phyloP scores from a whole-genome alignment of 1,284 basidiomycete genomes.

The Pascua sp. region DNA sequence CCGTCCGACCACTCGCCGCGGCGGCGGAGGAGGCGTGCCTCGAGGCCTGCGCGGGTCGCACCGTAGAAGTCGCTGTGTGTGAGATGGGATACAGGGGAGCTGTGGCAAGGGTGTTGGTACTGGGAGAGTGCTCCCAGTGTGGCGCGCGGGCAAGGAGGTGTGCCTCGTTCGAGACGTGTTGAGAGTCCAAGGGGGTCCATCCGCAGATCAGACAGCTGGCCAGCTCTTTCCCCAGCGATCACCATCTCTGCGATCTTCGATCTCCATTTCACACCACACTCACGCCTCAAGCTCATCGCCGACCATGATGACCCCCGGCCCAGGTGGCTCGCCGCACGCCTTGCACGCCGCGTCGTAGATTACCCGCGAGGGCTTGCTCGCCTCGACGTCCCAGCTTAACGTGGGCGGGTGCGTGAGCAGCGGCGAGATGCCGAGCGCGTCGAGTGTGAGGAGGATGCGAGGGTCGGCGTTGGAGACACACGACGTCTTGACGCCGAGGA shows the following conservation, averaged over 20 bases:
- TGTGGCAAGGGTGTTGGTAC: too few relatives aligned
- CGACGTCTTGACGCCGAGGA: conserved; percentile 38
- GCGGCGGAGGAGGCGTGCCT: conserved; percentile 41
- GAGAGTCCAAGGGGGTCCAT: too few relatives aligned
- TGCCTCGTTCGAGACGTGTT: too few relatives aligned
- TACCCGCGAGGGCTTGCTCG: conserved; percentile 36
- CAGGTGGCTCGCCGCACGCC: conserved; percentile 20
- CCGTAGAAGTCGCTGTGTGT: conserved; percentile 43
- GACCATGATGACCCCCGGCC: conserved; percentile 45
- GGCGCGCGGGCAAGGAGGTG: too few relatives aligned
- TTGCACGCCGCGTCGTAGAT: conserved; percentile 42
- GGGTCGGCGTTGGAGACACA: conserved; percentile 49
- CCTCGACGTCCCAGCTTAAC: conserved; percentile 43
- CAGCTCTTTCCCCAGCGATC: background rate
- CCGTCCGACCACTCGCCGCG: conserved; percentile 46
- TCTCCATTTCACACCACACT: conserved; percentile 13
- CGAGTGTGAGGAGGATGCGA: conserved; percentile 37
- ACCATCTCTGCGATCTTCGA: background rate
- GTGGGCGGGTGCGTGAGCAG: conserved; percentile 39
- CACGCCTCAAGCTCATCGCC: conserved; percentile 50
- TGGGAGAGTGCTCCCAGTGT: too few relatives aligned
- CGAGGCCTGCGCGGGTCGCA: conserved; percentile 33
- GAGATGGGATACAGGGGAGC: too few relatives aligned
- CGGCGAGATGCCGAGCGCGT: conserved; percentile 33
- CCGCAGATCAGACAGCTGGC: too few relatives aligned